Evolutionary conservation across 139 green algal genomes (phyloP).

Genomic region (Auxenochlorella pyrenoidosa): DNA sequence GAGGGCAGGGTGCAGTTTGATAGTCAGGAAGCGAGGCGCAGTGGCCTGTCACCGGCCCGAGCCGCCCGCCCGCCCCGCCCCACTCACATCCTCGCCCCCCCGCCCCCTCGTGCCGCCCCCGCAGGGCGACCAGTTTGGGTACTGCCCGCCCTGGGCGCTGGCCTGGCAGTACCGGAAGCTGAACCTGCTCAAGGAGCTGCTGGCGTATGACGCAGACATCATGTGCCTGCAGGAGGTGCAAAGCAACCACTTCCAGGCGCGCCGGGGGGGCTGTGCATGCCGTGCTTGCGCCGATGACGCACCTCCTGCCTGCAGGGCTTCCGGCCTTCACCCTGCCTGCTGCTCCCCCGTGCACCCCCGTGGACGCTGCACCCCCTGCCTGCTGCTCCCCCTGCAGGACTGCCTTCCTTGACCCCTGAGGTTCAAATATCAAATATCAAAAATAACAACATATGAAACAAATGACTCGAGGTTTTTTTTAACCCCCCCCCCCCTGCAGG

Average conservation of each 20-base stretch:
- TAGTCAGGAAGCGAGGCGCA: no score
- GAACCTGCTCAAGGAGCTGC: conserved; percentile 95
- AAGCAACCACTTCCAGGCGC: conserved; percentile 89
- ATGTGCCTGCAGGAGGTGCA: conserved; percentile 98
- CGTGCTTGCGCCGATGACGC: no score
- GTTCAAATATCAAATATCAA: no score
- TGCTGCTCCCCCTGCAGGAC: no score
- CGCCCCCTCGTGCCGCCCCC: background rate
- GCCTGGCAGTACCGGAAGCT: conserved; percentile 92
- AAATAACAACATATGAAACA: no score
- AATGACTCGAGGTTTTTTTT: no score
- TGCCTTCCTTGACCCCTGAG: no score
- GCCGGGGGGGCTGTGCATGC: background rate
- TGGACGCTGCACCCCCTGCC: no score
- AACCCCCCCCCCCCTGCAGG: conserved; percentile 31
- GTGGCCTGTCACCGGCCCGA: background rate
- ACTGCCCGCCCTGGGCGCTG: conserved; percentile 92
- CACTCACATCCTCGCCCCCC: background rate
- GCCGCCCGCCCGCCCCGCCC: background rate
- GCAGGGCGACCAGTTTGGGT: conserved; percentile 87
- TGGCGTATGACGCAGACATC: conserved; percentile 92
- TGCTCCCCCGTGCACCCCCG: no score
- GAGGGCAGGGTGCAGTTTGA: no score
- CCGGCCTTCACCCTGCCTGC: no score
- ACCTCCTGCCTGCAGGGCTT: no score